These are phyloP conservation scores for Amanita fuliginea DNA, from an alignment of 768 basidiomycete species.

Conservation along the genomic window DNA sequence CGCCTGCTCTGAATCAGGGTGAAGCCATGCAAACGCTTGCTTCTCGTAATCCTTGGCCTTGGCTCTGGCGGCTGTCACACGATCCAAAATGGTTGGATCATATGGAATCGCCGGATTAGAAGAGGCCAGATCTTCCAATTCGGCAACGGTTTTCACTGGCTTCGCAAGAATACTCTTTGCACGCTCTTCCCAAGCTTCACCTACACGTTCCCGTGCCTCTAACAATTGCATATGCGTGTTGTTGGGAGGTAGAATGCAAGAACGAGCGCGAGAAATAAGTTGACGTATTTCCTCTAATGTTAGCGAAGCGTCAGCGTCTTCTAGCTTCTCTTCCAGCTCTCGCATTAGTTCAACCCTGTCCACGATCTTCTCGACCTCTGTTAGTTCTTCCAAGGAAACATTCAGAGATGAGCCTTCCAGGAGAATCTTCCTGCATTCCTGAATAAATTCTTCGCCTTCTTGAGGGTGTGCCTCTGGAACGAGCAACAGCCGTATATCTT, in stretches of 20 bases:
- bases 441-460: constrained; percentile 44
- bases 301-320: constrained; percentile 44
- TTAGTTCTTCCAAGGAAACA: constrained; percentile 72
- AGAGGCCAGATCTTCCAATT: constrained; percentile 63
- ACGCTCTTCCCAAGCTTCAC: constrained; percentile 67
- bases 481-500: constrained; percentile 44
- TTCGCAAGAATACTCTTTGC: constrained; percentile 57
- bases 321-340: constrained; percentile 65
- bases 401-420: constrained; percentile 66
- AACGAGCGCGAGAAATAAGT: constrained; percentile 57
- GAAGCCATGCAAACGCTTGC: constrained; percentile 63
- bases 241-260: constrained; percentile 52
- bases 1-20: constrained; percentile 38
- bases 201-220: constrained; percentile 51
- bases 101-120: constrained; percentile 60
- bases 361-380: constrained; percentile 70
- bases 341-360: constrained; percentile 66
- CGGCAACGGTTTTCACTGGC: constrained; percentile 63
- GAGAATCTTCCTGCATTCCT: constrained; percentile 63
- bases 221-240: constrained; percentile 58
- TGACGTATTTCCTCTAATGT: constrained; percentile 72
- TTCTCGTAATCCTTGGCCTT: constrained; percentile 76
- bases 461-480: constrained; percentile 26
- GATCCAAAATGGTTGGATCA: constrained; percentile 52
- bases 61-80: constrained; percentile 48